These are phyloP conservation scores for Candida ovalis DNA, from an alignment of 805 yeast genomes.

Conservation along the genomic window DNA sequence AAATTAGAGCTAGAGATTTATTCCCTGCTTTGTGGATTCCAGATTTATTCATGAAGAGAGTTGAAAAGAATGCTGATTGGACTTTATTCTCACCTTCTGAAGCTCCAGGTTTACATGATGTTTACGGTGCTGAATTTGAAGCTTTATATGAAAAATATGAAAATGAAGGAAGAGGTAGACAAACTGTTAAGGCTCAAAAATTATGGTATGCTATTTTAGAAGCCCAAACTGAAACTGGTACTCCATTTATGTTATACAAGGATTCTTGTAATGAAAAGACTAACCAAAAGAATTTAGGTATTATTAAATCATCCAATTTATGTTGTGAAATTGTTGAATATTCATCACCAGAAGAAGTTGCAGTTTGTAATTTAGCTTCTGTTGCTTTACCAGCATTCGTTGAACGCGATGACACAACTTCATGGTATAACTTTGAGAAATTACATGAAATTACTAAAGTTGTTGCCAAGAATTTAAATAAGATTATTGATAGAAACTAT, in stretches of 20 bases:
- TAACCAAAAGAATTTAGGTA: conserved; percentile 58
- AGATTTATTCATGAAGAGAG: conserved; percentile 59
- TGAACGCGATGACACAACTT: conserved; percentile 37
- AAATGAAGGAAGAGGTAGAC: conserved; percentile 45
- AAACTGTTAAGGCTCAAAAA: conserved; percentile 53
- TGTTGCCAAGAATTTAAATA: conserved; percentile 51
- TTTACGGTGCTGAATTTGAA: conserved; percentile 54
- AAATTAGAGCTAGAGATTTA: conserved; percentile 58
- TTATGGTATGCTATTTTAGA: conserved; percentile 58
- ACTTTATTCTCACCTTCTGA: conserved; percentile 57
- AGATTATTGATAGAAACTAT: conserved; percentile 51
- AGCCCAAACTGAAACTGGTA: conserved; percentile 63
- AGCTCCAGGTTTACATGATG: conserved; percentile 53
- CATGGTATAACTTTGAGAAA: conserved; percentile 53
- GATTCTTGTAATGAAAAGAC: conserved; percentile 59
- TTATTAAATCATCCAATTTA: conserved; percentile 56
- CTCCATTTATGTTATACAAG: conserved; percentile 61
- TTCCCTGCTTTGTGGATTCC: conserved; percentile 65
- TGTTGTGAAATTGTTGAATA: conserved; percentile 64
- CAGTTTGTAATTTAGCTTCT: conserved; percentile 61
- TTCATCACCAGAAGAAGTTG: conserved; percentile 54
- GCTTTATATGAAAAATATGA: conserved; percentile 50
- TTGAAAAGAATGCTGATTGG: conserved; percentile 53
- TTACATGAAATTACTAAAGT: conserved; percentile 53
- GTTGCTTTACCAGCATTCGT: conserved; percentile 56